Evolutionary conservation across 768 basidiomycete genomes (phyloP).

Genomic region (Lyophyllum semitale): DNA sequence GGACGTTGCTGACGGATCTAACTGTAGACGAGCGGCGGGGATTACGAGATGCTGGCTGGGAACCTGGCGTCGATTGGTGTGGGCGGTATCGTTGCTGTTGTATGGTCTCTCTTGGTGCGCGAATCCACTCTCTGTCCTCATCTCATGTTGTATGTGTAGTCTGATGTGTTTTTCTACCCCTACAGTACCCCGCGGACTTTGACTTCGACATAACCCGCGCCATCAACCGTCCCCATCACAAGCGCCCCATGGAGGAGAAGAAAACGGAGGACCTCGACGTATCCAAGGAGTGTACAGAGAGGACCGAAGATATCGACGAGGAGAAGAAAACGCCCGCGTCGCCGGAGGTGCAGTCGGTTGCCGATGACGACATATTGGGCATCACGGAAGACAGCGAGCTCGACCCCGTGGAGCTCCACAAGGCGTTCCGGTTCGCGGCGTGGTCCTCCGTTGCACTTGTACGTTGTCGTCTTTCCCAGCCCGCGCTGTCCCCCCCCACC

Average conservation of each 20-base stretch:
- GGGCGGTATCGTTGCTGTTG: constrained; percentile 75
- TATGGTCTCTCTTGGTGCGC: constrained; percentile 64
- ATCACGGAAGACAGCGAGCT: constrained; percentile 52
- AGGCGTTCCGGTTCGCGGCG: constrained; percentile 81
- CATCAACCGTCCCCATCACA: constrained; percentile 53
- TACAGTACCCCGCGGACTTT: constrained; percentile 68
- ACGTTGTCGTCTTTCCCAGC: too few relatives aligned
- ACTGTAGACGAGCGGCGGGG: constrained; percentile 50
- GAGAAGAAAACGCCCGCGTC: constrained; percentile 40
- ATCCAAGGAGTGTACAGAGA: too few relatives aligned
- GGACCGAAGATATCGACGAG: too few relatives aligned
- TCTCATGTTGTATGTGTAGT: too few relatives aligned
- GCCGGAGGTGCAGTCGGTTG: constrained; percentile 24
- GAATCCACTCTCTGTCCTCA: neutral
- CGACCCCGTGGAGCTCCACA: constrained; percentile 62
- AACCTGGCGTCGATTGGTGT: constrained; percentile 85
- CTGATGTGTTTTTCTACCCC: constrained; percentile 16
- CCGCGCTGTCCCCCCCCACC: too few relatives aligned
- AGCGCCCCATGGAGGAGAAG: neutral
- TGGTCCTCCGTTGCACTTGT: constrained; percentile 73
- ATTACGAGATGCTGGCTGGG: constrained; percentile 78
- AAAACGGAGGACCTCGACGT: constrained; percentile 19
- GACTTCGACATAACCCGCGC: constrained; percentile 79
- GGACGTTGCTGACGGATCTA: neutral
- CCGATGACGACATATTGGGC: constrained; percentile 37